Base-by-base conservation (phyloP, 805 yeast genomes). In the Metschnikowia borealis region DNA sequence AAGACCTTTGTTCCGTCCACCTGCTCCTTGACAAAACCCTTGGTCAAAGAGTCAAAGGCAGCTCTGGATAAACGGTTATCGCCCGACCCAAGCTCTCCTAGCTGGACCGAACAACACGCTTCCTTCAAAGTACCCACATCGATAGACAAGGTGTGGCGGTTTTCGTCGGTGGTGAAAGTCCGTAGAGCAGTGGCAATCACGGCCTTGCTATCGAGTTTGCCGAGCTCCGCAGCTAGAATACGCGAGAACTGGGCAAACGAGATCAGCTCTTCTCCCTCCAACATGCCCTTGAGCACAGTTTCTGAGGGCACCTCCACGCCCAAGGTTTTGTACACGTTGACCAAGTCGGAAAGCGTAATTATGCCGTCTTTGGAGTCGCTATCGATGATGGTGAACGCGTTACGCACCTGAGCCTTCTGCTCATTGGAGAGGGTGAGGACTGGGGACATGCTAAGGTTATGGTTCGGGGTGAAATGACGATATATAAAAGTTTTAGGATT, bases 351-450 rank as follows among this genome's bases (percentile, higher is more conserved):
- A 31, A 66, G 61, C 0, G 85, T 70, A 39, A 87, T 81, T 4
- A 66, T 62, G 1, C 89, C 89, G 60, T 90, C 95, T 23, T 85
- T 82, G 53, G 75, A 67, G 37, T 91, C 92, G 35, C 85, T 85
- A 62, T 91, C 97, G 6, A 91, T 80, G 57, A 88, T 65, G 29
- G 87, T 82, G 65, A 90, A 91, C 1, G 94, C 83, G 56, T 87
- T 86, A 50, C 87, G 77, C 49, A 87, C 73, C 55, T 79, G 84
- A 14, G 80, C 71, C 23, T 88, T 81, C 60, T 87, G 89, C 33
- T 76, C 82, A 48, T 80, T 77, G 5, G 84, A 75, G 17, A 89
- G 76, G 5, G 70, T 59, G 48, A 68, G 68, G n/a, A 71, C 59
- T 1, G 69, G 62, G n/a, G 54, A 44, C 46, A 44, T 44, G 33